phyloP scores from a whole-genome alignment of 1,284 basidiomycete genomes.

The Lignosus rhinocerotis region DNA sequence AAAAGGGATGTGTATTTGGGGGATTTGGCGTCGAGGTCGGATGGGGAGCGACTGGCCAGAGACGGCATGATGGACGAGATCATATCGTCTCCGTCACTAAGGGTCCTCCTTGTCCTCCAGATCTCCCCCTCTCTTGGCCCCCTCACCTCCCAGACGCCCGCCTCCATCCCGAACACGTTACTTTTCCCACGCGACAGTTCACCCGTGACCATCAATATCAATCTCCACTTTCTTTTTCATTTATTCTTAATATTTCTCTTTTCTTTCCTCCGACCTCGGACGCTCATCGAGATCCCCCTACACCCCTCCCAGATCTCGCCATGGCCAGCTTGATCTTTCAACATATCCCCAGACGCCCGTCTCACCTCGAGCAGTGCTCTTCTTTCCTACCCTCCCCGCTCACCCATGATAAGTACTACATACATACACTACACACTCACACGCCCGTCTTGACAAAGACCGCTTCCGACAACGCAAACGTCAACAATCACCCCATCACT shows the following conservation, averaged over 20 bases:
- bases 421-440: too few relatives aligned
- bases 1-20: slow-evolving; percentile 25
- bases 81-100: slow-evolving; percentile 31
- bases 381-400: slow-evolving; percentile 9
- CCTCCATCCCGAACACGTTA: too few relatives aligned
- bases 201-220: not conserved
- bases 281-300: slow-evolving; percentile 6
- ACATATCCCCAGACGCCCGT: slow-evolving; percentile 9
- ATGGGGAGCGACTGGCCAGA: slow-evolving; percentile 25
- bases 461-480: too few relatives aligned
- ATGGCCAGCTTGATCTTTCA: not conserved
- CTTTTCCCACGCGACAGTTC: slow-evolving; percentile 22
- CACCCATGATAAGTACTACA: not conserved
- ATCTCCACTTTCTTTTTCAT: slow-evolving; percentile 5
- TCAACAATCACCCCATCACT: too few relatives aligned
- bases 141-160: slow-evolving; percentile 18
- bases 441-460: too few relatives aligned
- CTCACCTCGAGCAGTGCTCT: slow-evolving; percentile 1
- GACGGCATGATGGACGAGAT: slow-evolving; percentile 32
- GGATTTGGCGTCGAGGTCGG: slow-evolving; percentile 21
- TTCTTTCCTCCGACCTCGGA: slow-evolving; percentile 6
- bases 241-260: slow-evolving; percentile 1
- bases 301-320: not conserved
- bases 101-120: slow-evolving; percentile 26
- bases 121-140: too few relatives aligned